These are phyloP conservation scores for Corymbia citriodora DNA, from an alignment of 441 rosid genomes.

Conservation along the genomic window DNA sequence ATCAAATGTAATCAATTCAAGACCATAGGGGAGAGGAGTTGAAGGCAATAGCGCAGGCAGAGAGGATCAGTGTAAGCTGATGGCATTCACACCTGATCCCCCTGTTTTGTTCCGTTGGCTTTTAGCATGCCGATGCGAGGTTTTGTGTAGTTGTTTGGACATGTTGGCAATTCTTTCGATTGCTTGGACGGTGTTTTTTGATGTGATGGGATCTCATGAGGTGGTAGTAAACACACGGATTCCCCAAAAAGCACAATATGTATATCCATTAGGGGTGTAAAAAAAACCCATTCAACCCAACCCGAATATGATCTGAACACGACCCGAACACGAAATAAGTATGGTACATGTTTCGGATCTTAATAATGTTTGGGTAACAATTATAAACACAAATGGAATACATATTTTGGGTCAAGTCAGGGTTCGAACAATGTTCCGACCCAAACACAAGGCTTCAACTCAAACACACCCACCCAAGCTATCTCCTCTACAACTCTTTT, in stretches of 20 bases:
- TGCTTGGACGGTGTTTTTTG: background rate
- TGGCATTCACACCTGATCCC: background rate
- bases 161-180: background rate
- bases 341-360: no score
- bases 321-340: no score
- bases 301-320: no score
- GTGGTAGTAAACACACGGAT: background rate
- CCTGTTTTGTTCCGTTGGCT: background rate
- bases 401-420: no score
- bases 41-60: background rate
- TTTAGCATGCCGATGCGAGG: background rate
- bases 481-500: no score
- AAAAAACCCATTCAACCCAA: no score
- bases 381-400: no score
- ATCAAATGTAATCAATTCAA: background rate
- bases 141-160: background rate
- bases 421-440: no score
- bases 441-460: no score
- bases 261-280: no score
- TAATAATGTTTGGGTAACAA: no score
- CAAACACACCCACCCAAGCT: no score
- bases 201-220: background rate
- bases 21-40: background rate
- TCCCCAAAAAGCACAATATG: background rate
- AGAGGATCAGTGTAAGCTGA: background rate